Conservation (phyloP, 1,139 yeast species). For the Blastobotrys elegans region DNA sequence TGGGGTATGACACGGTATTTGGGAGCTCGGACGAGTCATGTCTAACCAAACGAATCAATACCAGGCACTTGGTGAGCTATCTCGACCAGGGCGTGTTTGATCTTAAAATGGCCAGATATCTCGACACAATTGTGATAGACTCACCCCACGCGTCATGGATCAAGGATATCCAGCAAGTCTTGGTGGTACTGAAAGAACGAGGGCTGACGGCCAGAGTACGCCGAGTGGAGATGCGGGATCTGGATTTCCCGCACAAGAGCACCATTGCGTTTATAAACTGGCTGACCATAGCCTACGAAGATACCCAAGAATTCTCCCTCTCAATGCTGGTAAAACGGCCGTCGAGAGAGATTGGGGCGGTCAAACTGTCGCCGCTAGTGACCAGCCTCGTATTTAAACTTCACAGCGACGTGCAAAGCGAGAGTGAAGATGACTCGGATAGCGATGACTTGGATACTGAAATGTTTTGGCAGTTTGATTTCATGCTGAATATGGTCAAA, state of each 20-base stretch:
- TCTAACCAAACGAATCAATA: constrained; percentile 7
- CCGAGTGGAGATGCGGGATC: not conserved
- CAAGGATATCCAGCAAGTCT: not conserved
- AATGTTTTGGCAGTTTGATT: constrained; percentile 7
- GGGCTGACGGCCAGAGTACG: not conserved
- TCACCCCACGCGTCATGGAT: not conserved
- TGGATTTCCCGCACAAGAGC: constrained; percentile 2
- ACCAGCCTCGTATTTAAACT: not conserved
- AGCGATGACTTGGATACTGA: not conserved
- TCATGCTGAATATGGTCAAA: not conserved
- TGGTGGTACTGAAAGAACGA: not conserved
- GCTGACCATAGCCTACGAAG: not conserved
- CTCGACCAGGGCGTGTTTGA: constrained; percentile 7
- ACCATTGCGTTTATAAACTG: constrained; percentile 2
- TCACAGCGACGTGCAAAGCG: constrained; percentile 1
- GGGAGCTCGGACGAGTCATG: constrained; percentile 1
- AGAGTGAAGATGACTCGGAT: constrained; percentile 1
- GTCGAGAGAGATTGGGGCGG: not conserved
- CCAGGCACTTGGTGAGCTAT: not conserved
- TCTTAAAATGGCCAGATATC: not conserved
- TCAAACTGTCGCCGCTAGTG: not conserved
- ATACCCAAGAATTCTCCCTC: not conserved
- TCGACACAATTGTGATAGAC: not conserved
- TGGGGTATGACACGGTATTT: constrained; percentile 6
- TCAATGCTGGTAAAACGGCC: constrained; percentile 2